Evolutionary conservation across 208 protist species (phyloP).

Genomic region (Crithidia mellificae): DNA sequence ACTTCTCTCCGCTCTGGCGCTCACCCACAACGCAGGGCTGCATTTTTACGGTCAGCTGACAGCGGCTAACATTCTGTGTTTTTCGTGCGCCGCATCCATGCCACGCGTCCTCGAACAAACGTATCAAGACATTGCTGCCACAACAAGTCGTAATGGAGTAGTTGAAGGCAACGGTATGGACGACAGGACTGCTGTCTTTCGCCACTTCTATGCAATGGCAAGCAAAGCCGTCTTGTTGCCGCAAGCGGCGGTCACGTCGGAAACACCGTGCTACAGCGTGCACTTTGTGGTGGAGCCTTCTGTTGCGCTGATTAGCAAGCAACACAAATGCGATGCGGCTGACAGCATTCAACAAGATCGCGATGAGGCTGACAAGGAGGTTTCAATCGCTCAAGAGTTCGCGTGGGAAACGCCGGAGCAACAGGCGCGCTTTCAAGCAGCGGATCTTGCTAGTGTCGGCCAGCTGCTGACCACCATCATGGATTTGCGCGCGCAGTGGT

Average conservation of each 20-base stretch:
- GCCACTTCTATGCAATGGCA: constrained; percentile 26
- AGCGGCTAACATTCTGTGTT: constrained; percentile 66
- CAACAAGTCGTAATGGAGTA: neutral
- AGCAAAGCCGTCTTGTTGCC: constrained; percentile 26
- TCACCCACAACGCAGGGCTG: constrained; percentile 62
- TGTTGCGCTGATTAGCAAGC: constrained; percentile 8
- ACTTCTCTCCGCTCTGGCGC: constrained; percentile 61
- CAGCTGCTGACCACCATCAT: constrained; percentile 42
- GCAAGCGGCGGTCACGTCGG: constrained; percentile 35
- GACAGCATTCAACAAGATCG: neutral
- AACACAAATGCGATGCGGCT: neutral
- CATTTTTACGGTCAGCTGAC: constrained; percentile 71
- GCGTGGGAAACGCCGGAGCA: constrained; percentile 22
- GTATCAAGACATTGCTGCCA: constrained; percentile 15
- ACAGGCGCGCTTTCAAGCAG: constrained; percentile 29
- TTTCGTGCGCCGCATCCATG: constrained; percentile 42
- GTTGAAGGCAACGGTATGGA: neutral
- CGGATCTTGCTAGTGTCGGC: constrained; percentile 56
- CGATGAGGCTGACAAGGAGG: neutral
- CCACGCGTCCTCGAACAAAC: constrained; percentile 39
- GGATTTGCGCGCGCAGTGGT: constrained; percentile 29
- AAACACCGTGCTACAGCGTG: constrained; percentile 49
- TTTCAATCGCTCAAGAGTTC: constrained; percentile 15
- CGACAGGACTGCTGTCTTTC: constrained; percentile 17
- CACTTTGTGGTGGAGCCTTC: constrained; percentile 49